Conservation (phyloP, 257 asterid genomes). For the Solanum arcanum region DNA sequence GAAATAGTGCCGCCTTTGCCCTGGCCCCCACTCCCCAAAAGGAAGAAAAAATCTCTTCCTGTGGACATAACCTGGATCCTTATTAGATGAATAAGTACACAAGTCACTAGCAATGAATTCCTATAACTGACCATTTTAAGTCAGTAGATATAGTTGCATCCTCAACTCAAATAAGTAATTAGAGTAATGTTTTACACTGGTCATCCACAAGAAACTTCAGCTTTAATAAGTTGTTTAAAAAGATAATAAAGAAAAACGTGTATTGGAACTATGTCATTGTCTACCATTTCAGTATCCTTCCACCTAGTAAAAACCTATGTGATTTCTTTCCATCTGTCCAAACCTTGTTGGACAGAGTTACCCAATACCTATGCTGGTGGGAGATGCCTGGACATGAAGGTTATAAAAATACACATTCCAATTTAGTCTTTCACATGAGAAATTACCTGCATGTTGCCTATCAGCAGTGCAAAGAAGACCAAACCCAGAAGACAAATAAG, state of each 20-base stretch:
- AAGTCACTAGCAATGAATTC: neutral
- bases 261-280: neutral
- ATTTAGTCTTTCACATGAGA: neutral
- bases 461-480: slow-evolving; percentile 70
- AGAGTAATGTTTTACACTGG: neutral
- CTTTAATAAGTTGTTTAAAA: neutral
- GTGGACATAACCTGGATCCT: neutral
- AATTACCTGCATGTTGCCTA: slow-evolving; percentile 85
- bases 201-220: neutral
- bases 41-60: neutral
- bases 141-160: neutral
- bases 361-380: neutral
- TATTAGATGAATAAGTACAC: neutral
- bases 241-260: neutral
- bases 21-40: neutral
- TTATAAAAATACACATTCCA: neutral
- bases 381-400: neutral
- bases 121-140: neutral
- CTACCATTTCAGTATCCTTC: neutral
- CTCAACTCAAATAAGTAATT: neutral
- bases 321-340: neutral
- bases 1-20: neutral
- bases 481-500: slow-evolving; percentile 71
- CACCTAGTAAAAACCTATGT: neutral
- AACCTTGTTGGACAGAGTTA: neutral